Evolutionary conservation across 1,139 yeast species (phyloP), one percentile per base, ranked within the genome.

Genomic region (Scheffersomyces insectosa): DNA sequence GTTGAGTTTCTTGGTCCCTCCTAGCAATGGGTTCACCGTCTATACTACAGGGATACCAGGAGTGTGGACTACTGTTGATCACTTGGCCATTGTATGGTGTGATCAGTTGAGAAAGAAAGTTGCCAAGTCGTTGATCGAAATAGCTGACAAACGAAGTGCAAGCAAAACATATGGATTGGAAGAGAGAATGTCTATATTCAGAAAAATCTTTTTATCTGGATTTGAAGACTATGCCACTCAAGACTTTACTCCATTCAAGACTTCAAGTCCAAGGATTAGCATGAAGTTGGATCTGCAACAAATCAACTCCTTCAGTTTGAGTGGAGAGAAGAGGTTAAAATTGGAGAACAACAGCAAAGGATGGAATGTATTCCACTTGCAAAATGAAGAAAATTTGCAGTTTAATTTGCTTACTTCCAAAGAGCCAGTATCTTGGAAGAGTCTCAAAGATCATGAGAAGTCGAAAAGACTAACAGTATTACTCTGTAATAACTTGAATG

Each of bases 51-150:
- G 96, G 0, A 86, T 93, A 8, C 97, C 97, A 0, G 77, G 76
- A 6, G 97, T 93, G 0, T 93, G 98, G 97, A 85, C 97, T 0
- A 88, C 97, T 0, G 82, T 91, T 37, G 99, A 95, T 62, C 99
- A 95, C 65, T 75, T 90, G 52, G 98, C 99, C 0, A 84, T 95
- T 42, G 96, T 91, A 1, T 95, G 99, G 99, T 95, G 99, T 65
- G 87, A 84, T 46, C 98, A 93, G 60, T 67, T 90, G 33, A 76
- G 99, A 42, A 72, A 76, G 35, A 79, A 76, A 6, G 52, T 93
- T 3, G 85, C 88, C 10, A 70, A 72, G 37, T 67, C 82, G 0
- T 59, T 95, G 28, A 66, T 88, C 37, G 85, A 80, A 34, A 72
- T 86, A 13, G 77, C 80, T 3, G 86, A 88, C 55, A 60, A 62